Base-by-base conservation (phyloP, 805 yeast species). In the Ogataea paradorogensis region DNA sequence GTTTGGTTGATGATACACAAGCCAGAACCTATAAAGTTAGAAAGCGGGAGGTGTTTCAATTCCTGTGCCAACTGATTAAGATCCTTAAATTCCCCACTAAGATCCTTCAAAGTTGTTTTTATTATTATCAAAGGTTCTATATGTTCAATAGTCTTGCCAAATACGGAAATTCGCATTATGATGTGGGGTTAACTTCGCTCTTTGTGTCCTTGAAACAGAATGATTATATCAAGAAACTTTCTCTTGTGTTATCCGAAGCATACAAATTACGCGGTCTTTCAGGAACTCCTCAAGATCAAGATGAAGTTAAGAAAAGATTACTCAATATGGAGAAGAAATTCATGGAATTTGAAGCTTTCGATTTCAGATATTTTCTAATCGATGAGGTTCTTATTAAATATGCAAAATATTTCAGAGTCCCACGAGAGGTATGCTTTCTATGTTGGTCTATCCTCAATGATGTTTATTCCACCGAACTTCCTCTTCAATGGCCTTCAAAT, bases 381-480 rank as follows among this genome's bases (percentile, higher is more conserved):
- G 95, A 87, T 57, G 80, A 76, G 48, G 72, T 78, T 47, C 69
- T 84, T 8, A 71, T 86, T 14, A 81, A 82, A 50, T 70, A 75
- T 47, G 71, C 75, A 30, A 84, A 76, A 55, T 70, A 65, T 38
- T 64, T 72, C 34, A 58, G 62, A 1, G 45, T 80, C 10, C 66
- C 70, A 15, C 69, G 73, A 48, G 70, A 73, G 11, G 56, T 72
- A 9, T 72, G 81, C 4, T 66, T 71, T 48, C 58, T 77, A 27
- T 78, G 84, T 2, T 89, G 95, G 95, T 61, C 77, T n/a, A 70
- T 88, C 2, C 69, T 80, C n/a, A 78, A 78, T 50, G 97, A 89
- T 58, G 67, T 80, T 9, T 77, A 81, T 55, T 74, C 80, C 40
- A 78, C 95, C 2, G 86, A 84, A 26, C 68, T 83, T 13, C 71